Percentiles rank a stretch among this genome's conserved stretches.
Conservation (phyloP, 116 monocot species). For the Trichopus zeylanicus region DNA sequence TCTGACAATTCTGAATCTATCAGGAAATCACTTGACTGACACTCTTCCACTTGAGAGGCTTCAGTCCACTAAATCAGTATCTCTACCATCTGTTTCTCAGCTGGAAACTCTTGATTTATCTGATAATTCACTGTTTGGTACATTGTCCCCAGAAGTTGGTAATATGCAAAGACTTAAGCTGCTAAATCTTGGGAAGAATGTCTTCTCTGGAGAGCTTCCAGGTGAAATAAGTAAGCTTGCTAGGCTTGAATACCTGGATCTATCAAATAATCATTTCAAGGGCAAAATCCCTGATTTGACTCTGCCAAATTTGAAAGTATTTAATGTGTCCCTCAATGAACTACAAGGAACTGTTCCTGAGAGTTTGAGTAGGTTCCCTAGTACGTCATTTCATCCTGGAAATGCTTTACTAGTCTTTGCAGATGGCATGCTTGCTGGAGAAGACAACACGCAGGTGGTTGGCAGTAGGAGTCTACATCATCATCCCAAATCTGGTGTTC, state of each 20-base stretch:
- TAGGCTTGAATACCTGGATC: constrained; percentile 56
- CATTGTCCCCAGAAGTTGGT: constrained; percentile 51
- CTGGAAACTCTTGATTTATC: constrained; percentile 79
- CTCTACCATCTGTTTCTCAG: constrained; percentile 34
- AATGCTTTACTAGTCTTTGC: constrained; percentile 50
- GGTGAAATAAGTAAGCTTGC: constrained; percentile 54
- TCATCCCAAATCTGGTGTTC: constrained; percentile 25
- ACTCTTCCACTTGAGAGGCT: constrained; percentile 47
- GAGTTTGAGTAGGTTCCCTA: constrained; percentile 52
- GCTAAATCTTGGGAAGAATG: constrained; percentile 50
- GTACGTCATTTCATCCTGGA: constrained; percentile 68
- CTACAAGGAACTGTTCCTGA: constrained; percentile 64
- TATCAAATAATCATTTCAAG: constrained; percentile 61
- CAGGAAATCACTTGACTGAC: constrained; percentile 59
- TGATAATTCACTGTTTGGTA: constrained; percentile 59
- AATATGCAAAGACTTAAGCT: constrained; percentile 53
- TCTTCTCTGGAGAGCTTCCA: constrained; percentile 66
- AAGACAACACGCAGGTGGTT: constrained; percentile 15
- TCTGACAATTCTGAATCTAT: constrained; percentile 64
- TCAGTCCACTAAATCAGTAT: constrained; percentile 43
- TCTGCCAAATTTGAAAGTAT: constrained; percentile 34
- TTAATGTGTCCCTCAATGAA: constrained; percentile 78
- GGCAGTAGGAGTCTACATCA: constrained; percentile 10
- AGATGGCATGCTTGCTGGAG: constrained; percentile 17
- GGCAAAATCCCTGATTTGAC: constrained; percentile 65